Conservation (phyloP, 2,329 filamentous ascomycete species). For the Celoporthe dispersa region DNA sequence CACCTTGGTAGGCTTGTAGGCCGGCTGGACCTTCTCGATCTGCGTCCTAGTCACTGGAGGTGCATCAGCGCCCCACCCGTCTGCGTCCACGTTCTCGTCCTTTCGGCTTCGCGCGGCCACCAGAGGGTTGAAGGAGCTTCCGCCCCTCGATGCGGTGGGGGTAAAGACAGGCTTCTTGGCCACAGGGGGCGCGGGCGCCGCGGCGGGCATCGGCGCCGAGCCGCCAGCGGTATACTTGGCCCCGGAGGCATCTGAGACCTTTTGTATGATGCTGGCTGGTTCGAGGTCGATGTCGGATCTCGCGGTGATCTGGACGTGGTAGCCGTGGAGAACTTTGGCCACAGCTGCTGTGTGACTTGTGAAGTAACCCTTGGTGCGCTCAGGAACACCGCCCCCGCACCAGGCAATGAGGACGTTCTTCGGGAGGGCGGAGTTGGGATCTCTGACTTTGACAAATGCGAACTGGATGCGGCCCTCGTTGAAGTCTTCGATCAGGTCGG, state of each 20-base stretch:
- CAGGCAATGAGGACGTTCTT: slow-evolving; percentile 95
- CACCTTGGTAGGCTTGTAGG: slow-evolving; percentile 95
- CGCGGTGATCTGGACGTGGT: slow-evolving; percentile 96
- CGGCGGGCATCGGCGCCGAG: slow-evolving; percentile 55
- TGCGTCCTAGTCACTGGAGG: slow-evolving; percentile 86
- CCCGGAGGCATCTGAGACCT: slow-evolving; percentile 92
- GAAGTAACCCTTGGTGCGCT: slow-evolving; percentile 97
- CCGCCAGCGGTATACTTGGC: slow-evolving; percentile 84
- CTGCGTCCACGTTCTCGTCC: slow-evolving; percentile 69
- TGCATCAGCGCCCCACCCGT: slow-evolving; percentile 95
- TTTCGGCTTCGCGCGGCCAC: slow-evolving; percentile 66
- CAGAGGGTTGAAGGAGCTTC: slow-evolving; percentile 68
- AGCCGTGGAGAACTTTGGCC: slow-evolving; percentile 91
- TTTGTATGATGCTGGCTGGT: slow-evolving; percentile 86
- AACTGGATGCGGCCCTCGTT: slow-evolving; percentile 97
- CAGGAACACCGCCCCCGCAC: slow-evolving; percentile 97
- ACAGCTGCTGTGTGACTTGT: slow-evolving; percentile 91
- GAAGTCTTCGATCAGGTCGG: slow-evolving; percentile 92
- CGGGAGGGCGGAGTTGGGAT: slow-evolving; percentile 85
- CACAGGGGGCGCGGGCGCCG: slow-evolving; percentile 69
- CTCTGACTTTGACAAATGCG: slow-evolving; percentile 94
- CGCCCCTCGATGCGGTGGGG: slow-evolving; percentile 62
- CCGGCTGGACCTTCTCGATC: slow-evolving; percentile 87
- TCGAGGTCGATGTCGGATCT: slow-evolving; percentile 88
- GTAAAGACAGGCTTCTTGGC: slow-evolving; percentile 92